Evolutionary conservation across 2,329 filamentous ascomycete species (phyloP).

Genomic region (Aspergillus neoniger): DNA sequence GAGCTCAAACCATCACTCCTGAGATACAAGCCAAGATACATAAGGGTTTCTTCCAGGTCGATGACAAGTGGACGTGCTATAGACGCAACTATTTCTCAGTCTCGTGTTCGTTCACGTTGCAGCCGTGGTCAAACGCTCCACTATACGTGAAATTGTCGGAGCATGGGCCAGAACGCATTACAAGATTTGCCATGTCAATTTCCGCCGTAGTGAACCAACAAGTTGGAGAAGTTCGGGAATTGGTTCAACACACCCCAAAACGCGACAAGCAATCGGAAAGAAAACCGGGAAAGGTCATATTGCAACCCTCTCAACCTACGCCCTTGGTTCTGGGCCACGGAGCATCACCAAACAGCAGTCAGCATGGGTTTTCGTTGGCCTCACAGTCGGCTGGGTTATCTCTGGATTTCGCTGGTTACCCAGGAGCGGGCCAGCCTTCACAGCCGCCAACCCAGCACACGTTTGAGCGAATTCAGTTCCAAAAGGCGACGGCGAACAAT

Average conservation of each 20-base stretch:
- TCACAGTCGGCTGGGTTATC: constrained; percentile 31
- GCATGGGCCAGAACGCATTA: constrained; percentile 59
- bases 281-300: constrained; percentile 68
- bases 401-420: constrained; percentile 39
- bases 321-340: constrained; percentile 37
- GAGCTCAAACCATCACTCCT: constrained; percentile 59
- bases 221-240: constrained; percentile 73
- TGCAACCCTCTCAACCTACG: constrained; percentile 67
- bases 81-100: constrained; percentile 89
- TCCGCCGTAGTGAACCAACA: constrained; percentile 79
- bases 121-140: constrained; percentile 60
- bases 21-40: constrained; percentile 80
- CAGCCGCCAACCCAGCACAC: constrained; percentile 54
- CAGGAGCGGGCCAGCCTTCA: constrained; percentile 33
- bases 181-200: constrained; percentile 79
- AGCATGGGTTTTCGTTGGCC: constrained; percentile 29
- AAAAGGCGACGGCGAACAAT: constrained; percentile 90
- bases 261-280: constrained; percentile 82
- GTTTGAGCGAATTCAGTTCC: constrained; percentile 93
- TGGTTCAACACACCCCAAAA: constrained; percentile 90
- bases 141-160: constrained; percentile 57
- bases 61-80: constrained; percentile 89
- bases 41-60: constrained; percentile 82
- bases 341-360: constrained; percentile 23
- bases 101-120: constrained; percentile 73